A percentile compares a stretch with the other conserved stretches of the same genome.
phyloP scores from a whole-genome alignment of 1,284 basidiomycete genomes.

The Termitomyces sp. region DNA sequence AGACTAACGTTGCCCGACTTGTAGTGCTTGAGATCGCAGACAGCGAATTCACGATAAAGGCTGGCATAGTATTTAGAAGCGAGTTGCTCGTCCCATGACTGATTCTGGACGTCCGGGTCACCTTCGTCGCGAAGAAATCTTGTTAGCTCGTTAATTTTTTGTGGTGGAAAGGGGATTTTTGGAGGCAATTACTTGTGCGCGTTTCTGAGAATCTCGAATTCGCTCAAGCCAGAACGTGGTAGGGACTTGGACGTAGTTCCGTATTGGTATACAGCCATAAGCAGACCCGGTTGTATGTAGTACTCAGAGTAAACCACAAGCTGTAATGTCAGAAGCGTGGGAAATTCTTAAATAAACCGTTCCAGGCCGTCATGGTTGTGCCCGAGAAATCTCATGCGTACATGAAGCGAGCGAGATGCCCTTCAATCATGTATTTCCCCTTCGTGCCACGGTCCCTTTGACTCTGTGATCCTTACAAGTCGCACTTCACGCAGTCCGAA shows the following conservation, averaged over 20 bases:
- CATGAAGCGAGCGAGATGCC: neutral
- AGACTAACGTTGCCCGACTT: constrained; percentile 76
- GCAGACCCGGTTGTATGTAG: neutral
- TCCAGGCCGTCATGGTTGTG: too few relatives aligned
- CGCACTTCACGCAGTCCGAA: neutral
- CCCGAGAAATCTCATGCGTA: too few relatives aligned
- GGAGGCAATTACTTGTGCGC: constrained; percentile 47
- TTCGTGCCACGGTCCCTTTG: neutral
- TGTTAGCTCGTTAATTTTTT: constrained; percentile 9
- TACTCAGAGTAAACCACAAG: neutral
- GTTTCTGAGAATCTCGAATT: constrained; percentile 64
- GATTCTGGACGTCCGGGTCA: constrained; percentile 27
- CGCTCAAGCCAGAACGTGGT: constrained; percentile 32
- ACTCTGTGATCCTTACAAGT: neutral
- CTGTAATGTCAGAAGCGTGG: neutral
- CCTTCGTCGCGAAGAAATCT: constrained; percentile 80
- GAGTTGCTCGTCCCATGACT: constrained; percentile 74
- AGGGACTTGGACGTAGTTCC: constrained; percentile 19
- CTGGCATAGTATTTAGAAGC: constrained; percentile 84
- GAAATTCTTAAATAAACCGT: neutral
- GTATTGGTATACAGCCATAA: constrained; percentile 19
- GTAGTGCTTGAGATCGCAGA: constrained; percentile 93
- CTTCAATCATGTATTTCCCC: too few relatives aligned
- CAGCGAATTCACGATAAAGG: constrained; percentile 86
- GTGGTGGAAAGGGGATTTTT: neutral